phyloP scores from a whole-genome alignment of 331 rosid genomes.

The Pyracantha coccinea region DNA sequence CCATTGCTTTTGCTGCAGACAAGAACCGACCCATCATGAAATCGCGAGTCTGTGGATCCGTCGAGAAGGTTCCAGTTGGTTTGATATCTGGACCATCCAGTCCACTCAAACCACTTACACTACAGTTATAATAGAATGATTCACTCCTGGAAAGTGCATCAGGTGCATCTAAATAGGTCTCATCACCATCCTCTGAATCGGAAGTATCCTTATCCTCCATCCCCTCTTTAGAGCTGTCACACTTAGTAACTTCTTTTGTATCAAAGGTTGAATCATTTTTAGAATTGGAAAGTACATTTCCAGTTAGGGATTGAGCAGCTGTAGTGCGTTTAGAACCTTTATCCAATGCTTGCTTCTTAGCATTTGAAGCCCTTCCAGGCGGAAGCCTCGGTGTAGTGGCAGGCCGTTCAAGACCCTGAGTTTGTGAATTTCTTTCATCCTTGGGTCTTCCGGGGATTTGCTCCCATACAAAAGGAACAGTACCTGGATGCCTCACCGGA shows the following conservation, averaged over 20 bases:
- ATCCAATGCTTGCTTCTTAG: slow-evolving; percentile 30
- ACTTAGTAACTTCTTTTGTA: slow-evolving; percentile 10
- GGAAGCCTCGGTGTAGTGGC: slow-evolving; percentile 49
- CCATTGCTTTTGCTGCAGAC: slow-evolving; percentile 86
- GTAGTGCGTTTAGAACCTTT: slow-evolving; percentile 22
- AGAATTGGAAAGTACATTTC: slow-evolving; percentile 18
- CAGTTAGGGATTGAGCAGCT: slow-evolving; percentile 22
- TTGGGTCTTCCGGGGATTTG: slow-evolving; percentile 80
- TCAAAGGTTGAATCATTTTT: slow-evolving; percentile 17
- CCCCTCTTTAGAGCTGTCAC: slow-evolving; percentile 24
- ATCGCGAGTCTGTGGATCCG: slow-evolving; percentile 44
- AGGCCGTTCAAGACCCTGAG: slow-evolving; percentile 19
- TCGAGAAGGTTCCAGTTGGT: slow-evolving; percentile 37
- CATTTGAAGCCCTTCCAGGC: slow-evolving; percentile 50
- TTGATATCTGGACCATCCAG: slow-evolving; percentile 44
- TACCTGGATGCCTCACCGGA: slow-evolving; percentile 69
- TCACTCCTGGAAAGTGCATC: slow-evolving; percentile 74
- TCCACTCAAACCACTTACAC: slow-evolving; percentile 68
- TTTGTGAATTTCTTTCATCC: slow-evolving; percentile 34
- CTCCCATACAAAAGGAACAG: slow-evolving; percentile 87
- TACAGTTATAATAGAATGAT: slow-evolving; percentile 62
- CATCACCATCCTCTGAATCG: slow-evolving; percentile 54
- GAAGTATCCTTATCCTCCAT: slow-evolving; percentile 24
- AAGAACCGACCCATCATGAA: slow-evolving; percentile 86
- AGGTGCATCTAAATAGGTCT: slow-evolving; percentile 51